Percentiles rank a stretch among this genome's conserved stretches.
These are phyloP conservation scores for Yamadazyma phyllophila DNA, from an alignment of 805 yeast genomes.

Conservation along the genomic window DNA sequence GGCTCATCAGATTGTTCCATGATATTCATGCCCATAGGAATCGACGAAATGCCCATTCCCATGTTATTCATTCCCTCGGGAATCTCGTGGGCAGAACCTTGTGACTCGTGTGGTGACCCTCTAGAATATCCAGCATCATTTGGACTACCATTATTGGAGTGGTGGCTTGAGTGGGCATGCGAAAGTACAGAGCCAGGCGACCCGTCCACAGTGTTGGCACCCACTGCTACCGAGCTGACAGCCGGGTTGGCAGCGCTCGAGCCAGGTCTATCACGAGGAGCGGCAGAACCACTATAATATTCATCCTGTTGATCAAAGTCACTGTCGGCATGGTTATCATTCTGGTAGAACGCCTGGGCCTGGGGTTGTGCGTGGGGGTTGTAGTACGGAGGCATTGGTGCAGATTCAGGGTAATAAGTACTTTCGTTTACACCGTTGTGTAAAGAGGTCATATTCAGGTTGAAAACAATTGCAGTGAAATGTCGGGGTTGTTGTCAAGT, in stretches of 20 bases:
- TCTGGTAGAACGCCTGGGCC: not conserved
- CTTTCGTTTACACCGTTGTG: slow-evolving; percentile 25
- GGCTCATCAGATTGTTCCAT: slow-evolving; percentile 13
- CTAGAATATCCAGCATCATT: not conserved
- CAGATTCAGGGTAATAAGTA: slow-evolving; percentile 24
- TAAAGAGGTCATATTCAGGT: slow-evolving; percentile 25
- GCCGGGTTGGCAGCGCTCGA: not conserved
- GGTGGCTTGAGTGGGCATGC: slow-evolving; percentile 1
- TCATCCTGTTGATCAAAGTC: not conserved
- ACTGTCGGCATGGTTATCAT: not conserved
- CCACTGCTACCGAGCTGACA: too few relatives aligned
- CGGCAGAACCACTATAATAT: not conserved
- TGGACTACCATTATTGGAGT: not conserved
- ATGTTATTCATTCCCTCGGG: slow-evolving; percentile 7
- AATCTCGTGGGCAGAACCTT: slow-evolving; percentile 3
- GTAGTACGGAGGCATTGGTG: slow-evolving; percentile 6
- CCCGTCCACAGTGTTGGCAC: not conserved
- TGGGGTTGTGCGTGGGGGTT: slow-evolving; percentile 1
- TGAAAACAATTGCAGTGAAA: not conserved
- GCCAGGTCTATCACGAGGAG: slow-evolving; percentile 1
- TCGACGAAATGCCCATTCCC: slow-evolving; percentile 7
- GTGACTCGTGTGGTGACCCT: slow-evolving; percentile 10
- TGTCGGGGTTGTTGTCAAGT: not conserved
- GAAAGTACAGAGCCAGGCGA: slow-evolving; percentile 7
- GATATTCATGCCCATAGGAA: slow-evolving; percentile 13